phyloP scores from a whole-genome alignment of 306 rosid genomes.

The Inga laurina region DNA sequence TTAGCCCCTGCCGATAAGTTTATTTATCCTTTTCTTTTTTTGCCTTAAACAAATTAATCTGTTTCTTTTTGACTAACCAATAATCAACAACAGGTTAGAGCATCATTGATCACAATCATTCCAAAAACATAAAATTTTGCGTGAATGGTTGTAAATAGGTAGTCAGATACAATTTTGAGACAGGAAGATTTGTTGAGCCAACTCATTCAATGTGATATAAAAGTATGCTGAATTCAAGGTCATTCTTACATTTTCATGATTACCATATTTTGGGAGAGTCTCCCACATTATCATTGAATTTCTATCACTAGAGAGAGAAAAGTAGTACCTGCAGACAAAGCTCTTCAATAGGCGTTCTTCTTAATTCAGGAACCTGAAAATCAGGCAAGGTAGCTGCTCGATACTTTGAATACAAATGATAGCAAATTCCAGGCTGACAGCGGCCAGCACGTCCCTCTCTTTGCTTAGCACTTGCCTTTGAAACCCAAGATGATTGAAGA shows the following conservation, averaged over 20 bases:
- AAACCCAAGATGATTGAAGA: constrained; percentile 95
- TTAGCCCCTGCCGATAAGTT: not conserved
- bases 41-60: not conserved
- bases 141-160: not conserved
- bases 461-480: constrained; percentile 96
- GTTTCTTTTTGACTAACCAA: not conserved
- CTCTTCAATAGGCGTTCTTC: constrained; percentile 94
- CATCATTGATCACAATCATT: not conserved
- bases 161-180: not conserved
- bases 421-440: constrained; percentile 95
- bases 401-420: constrained; percentile 75
- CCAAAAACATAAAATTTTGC: too few species aligned
- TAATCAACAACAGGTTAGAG: not conserved
- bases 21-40: not conserved
- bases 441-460: constrained; percentile 98
- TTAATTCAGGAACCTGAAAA: constrained; percentile 89
- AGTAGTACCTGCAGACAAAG: constrained; percentile 84
- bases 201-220: not conserved
- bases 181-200: not conserved
- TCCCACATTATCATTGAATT: not conserved
- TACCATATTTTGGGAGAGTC: not conserved
- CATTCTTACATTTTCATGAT: constrained; percentile 14
- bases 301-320: constrained; percentile 25
- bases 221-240: not conserved
- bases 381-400: constrained; percentile 74